Conservation (phyloP, 2,329 filamentous ascomycete genomes). For the Myrmaecium sp. region DNA sequence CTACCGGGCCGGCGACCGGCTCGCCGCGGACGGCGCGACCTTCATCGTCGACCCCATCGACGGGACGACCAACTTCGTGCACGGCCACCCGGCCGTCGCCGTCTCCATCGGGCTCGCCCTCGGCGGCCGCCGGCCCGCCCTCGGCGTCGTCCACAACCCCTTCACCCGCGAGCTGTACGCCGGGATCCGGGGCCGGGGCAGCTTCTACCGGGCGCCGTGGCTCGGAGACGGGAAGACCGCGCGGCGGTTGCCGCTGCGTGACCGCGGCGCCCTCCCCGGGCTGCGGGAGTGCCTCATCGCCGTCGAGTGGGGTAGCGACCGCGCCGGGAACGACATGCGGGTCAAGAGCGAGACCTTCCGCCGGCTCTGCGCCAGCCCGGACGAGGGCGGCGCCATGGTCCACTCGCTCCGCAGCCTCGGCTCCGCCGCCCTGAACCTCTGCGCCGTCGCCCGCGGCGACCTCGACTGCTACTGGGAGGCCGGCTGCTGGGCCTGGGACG, state of each 20-base stretch:
- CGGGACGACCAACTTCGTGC: conserved; percentile 68
- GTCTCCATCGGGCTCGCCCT: conserved; percentile 60
- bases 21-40: conserved; percentile 31
- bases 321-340: conserved; percentile 53
- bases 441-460: conserved; percentile 52
- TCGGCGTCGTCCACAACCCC: conserved; percentile 70
- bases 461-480: conserved; percentile 69
- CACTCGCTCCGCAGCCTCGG: conserved; percentile 56
- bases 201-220: conserved; percentile 30
- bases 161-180: conserved; percentile 54
- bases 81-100: conserved; percentile 57
- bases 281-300: conserved; percentile 49
- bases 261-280: conserved; percentile 36
- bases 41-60: conserved; percentile 64
- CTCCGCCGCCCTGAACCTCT: conserved; percentile 59
- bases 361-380: conserved; percentile 32
- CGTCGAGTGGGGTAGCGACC: conserved; percentile 56
- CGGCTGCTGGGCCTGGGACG: conserved; percentile 74
- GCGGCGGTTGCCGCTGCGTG: conserved; percentile 30
- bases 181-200: conserved; percentile 50
- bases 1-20: conserved; percentile 45
- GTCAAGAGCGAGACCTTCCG: conserved; percentile 51
- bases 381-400: conserved; percentile 56
- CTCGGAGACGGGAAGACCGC: too few relatives aligned
- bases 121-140: conserved; percentile 35